Evolutionary conservation across 2,329 filamentous ascomycete species (phyloP).

Genomic region (Cladophialophora chaetospira): DNA sequence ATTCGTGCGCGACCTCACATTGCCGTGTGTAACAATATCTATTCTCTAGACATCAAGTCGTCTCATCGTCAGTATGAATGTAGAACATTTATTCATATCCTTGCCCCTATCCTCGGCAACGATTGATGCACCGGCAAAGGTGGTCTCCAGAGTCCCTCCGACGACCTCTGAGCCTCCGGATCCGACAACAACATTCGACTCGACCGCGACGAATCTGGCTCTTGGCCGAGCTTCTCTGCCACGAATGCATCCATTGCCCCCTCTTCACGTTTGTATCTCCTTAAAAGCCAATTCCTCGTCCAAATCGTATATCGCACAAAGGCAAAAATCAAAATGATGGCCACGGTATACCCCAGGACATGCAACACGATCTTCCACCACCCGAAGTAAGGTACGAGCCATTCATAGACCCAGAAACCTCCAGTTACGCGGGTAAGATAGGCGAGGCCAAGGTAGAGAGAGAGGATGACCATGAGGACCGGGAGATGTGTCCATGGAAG

Average conservation of each 20-base stretch:
- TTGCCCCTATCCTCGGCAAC: background rate
- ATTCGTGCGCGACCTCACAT: too few species aligned
- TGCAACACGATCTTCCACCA: background rate
- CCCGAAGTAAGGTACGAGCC: slow-evolving; percentile 55
- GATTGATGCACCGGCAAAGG: background rate
- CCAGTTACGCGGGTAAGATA: too few species aligned
- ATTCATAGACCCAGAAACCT: too few species aligned
- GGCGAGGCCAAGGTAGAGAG: too few species aligned
- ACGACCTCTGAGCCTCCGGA: background rate
- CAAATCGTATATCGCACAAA: background rate
- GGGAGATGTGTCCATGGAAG: too few species aligned
- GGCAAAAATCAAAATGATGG: background rate
- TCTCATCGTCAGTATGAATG: too few species aligned
- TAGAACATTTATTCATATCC: too few species aligned
- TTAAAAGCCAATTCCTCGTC: background rate
- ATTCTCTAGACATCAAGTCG: too few species aligned
- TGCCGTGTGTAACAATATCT: too few species aligned
- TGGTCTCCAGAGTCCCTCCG: background rate
- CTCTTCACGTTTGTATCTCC: background rate
- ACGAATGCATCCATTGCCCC: background rate
- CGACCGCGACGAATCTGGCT: background rate
- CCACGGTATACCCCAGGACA: background rate
- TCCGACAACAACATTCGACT: background rate
- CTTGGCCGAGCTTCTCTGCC: background rate
- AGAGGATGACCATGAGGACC: too few species aligned